Percentiles rank a stretch among this genome's conserved stretches.
Evolutionary conservation across 108 stramenopile species (phyloP).

Genomic region (Skeletonema marinoi): DNA sequence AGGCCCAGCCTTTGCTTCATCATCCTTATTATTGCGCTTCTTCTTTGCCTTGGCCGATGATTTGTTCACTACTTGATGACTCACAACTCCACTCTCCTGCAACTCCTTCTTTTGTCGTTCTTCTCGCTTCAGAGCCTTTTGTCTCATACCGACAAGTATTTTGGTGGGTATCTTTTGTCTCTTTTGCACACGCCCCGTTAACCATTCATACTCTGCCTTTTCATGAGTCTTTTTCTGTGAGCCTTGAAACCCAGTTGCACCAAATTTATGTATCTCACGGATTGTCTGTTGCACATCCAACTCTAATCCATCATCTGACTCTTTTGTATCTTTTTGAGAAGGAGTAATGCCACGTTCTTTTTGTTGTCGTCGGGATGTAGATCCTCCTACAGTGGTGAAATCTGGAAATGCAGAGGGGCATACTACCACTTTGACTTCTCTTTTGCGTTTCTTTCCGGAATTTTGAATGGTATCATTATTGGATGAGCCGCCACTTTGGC

Average conservation of each 20-base stretch:
- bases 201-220: constrained; percentile 64
- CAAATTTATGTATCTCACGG: constrained; percentile 71
- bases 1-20: constrained; percentile 24
- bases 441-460: constrained; percentile 25
- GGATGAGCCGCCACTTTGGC: too few species aligned
- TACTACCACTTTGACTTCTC: constrained; percentile 54
- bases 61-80: constrained; percentile 34
- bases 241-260: constrained; percentile 75
- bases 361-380: constrained; percentile 20
- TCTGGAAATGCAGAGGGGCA: constrained; percentile 73
- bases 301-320: background rate
- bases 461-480: background rate
- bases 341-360: constrained; percentile 12
- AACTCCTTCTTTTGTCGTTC: constrained; percentile 58
- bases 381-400: constrained; percentile 51
- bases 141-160: constrained; percentile 70
- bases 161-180: constrained; percentile 72
- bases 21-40: constrained; percentile 14
- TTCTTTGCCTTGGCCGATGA: constrained; percentile 29
- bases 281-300: constrained; percentile 73
- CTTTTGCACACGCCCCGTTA: constrained; percentile 74
- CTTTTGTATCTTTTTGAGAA: constrained; percentile 7
- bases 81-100: constrained; percentile 72
- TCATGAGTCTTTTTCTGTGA: constrained; percentile 64
- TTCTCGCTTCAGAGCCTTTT: constrained; percentile 71